These are phyloP conservation scores for Inonotus obliquus DNA, from an alignment of 1,284 basidiomycete genomes.

Conservation along the genomic window DNA sequence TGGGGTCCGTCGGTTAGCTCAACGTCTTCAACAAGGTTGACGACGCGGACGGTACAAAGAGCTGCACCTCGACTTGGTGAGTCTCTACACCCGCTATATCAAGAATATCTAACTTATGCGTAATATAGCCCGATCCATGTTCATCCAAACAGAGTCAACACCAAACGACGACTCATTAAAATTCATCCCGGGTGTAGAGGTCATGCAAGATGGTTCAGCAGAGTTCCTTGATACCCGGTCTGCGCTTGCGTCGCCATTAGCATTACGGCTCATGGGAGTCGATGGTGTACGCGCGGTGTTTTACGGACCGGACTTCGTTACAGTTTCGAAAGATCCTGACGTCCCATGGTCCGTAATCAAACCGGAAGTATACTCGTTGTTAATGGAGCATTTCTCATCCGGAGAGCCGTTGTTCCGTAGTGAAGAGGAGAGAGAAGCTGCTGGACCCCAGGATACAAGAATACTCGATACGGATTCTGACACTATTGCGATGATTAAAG, in stretches of 20 bases:
- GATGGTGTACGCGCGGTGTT: constrained; percentile 89
- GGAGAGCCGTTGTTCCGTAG: constrained; percentile 82
- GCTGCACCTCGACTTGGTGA: constrained; percentile 10
- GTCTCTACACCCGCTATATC: not conserved
- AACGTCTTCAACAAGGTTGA: constrained; percentile 14
- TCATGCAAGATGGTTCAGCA: constrained; percentile 84
- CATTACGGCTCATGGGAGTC: constrained; percentile 89
- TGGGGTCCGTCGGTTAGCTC: constrained; percentile 12
- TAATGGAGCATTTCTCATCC: constrained; percentile 98
- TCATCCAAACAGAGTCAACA: constrained; percentile 95
- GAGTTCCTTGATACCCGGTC: constrained; percentile 91
- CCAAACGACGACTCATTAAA: constrained; percentile 98
- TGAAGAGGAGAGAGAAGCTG: constrained; percentile 69
- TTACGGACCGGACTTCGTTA: constrained; percentile 98
- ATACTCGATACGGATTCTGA: constrained; percentile 97
- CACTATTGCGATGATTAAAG: constrained; percentile 98
- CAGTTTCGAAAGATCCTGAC: constrained; percentile 88
- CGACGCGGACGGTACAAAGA: not conserved
- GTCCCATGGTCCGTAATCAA: constrained; percentile 88
- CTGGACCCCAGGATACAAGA: constrained; percentile 90
- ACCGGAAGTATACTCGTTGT: constrained; percentile 95
- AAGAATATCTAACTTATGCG: not conserved
- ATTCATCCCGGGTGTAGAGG: constrained; percentile 90
- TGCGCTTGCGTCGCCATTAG: constrained; percentile 84
- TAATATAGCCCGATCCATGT: constrained; percentile 78